Base-by-base conservation (phyloP, 768 basidiomycete genomes). In the Lentinula guzmanii region DNA sequence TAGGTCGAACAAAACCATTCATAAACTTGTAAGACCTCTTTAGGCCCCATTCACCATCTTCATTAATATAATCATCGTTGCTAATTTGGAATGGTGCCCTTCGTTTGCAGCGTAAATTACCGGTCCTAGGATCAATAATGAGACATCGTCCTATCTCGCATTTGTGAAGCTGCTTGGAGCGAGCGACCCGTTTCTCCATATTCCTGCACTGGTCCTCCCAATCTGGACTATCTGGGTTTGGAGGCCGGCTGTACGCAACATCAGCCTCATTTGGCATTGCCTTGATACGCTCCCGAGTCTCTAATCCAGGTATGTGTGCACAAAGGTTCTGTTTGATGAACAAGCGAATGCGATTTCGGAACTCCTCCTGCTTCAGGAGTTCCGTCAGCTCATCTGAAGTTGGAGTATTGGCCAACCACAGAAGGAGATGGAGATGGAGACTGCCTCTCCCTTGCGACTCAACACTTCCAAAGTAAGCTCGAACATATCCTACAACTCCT, bases 381-480 rank as follows among this genome's bases (percentile, higher is more conserved):
- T 48, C 46, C 10, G 54, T 53, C 65, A 74, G 70, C 3, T 66
- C 63, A 0, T 56, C 16, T 0, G 69, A n/a, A 0, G 64, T 63
- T 3, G 77, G 78, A 0, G 71, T 64, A 21, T 71, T 64, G 10
- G 66, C 34, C 2, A 78, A 52, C 77, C 75, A 81, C 0, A 80
- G 5, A 1, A 81, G 60, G 10, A 77, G 67, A 61, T 79, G 78
- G 0, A 75, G 58, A 63, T 79, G 80, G 3, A 82, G 66, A 0
- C 71, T 75, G 0, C 79, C 79, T 1, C 75, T 64, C 0, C 75
- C 77, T 65, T 82, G 80, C 0, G 74, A 68, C 62, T 82, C 78
- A 0, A 76, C 66, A 0, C 52, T 62, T 5, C 74, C 75, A 8
- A 78, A 58, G 42, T 65, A 64, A 1, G 53, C 61, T 10, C 31